Evolutionary conservation across 2,329 filamentous ascomycete species (phyloP).

Genomic region (Colletotrichum sidae): DNA sequence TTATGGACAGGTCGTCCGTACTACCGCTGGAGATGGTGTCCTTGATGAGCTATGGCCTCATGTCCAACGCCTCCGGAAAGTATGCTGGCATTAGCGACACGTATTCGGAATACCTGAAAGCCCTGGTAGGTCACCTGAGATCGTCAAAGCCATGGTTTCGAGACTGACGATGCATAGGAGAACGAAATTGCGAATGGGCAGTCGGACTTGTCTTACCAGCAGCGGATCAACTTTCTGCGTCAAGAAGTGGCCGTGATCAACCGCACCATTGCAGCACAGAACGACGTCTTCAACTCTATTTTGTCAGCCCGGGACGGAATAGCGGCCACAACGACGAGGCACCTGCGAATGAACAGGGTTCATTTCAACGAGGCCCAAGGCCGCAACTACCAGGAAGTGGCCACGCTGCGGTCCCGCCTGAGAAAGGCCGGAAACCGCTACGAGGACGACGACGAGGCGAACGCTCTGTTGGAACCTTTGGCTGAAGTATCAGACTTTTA

Average conservation of each 20-base stretch:
- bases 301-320: conserved; percentile 15
- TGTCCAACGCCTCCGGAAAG: conserved; percentile 52
- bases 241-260: conserved; percentile 55
- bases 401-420: conserved; percentile 24
- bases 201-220: conserved; percentile 55
- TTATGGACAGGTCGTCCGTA: conserved; percentile 52
- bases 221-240: conserved; percentile 52
- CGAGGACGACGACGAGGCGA: conserved; percentile 17
- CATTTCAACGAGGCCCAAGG: conserved; percentile 33
- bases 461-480: conserved; percentile 18
- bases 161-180: conserved; percentile 46
- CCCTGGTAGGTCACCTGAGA: conserved; percentile 47
- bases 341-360: conserved; percentile 37
- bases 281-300: conserved; percentile 45
- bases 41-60: conserved; percentile 51
- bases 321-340: conserved; percentile 13
- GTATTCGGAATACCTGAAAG: conserved; percentile 54
- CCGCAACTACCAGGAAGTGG: neutral
- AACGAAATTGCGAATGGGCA: conserved; percentile 53
- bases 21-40: conserved; percentile 57
- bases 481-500: conserved; percentile 37
- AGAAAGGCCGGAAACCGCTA: conserved; percentile 21
- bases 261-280: conserved; percentile 49
- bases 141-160: conserved; percentile 1
- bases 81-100: conserved; percentile 53